Percentiles rank a stretch among this genome's conserved stretches.
Conservation (phyloP, 257 asterid genomes). For the Capsicum baccatum region DNA sequence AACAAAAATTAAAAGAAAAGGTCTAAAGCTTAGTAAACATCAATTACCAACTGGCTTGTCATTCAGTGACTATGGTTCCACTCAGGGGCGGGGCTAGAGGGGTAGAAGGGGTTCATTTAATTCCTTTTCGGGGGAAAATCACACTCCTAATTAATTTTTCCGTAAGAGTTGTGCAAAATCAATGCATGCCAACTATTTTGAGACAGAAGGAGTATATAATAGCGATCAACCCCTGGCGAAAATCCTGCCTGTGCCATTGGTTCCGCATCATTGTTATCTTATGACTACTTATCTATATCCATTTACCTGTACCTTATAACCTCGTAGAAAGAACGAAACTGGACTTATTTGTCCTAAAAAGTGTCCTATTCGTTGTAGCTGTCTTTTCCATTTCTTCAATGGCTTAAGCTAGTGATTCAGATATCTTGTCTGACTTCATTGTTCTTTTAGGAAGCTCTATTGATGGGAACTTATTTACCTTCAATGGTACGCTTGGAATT, state of each 20-base stretch:
- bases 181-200: no score
- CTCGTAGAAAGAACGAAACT: background rate
- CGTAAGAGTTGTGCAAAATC: no score
- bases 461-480: slow-evolving; percentile 7
- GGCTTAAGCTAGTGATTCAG: background rate
- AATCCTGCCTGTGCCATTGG: background rate
- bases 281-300: background rate
- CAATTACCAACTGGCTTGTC: background rate
- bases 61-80: background rate
- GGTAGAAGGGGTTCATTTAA: background rate
- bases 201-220: no score
- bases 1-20: background rate
- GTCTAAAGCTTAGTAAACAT: background rate
- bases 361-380: background rate
- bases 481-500: background rate
- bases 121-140: background rate
- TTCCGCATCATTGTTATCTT: background rate
- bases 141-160: no score
- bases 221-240: no score
- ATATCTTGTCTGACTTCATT: slow-evolving; percentile 4
- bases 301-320: background rate
- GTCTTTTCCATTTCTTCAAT: background rate
- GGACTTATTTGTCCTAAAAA: slow-evolving; percentile 1
- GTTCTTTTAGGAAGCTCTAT: background rate
- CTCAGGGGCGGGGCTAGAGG: background rate